Evolutionary conservation across 352 stramenopile genomes (phyloP), one percentile per base, ranked within the genome.

Genomic region (Pythium dissimile): DNA sequence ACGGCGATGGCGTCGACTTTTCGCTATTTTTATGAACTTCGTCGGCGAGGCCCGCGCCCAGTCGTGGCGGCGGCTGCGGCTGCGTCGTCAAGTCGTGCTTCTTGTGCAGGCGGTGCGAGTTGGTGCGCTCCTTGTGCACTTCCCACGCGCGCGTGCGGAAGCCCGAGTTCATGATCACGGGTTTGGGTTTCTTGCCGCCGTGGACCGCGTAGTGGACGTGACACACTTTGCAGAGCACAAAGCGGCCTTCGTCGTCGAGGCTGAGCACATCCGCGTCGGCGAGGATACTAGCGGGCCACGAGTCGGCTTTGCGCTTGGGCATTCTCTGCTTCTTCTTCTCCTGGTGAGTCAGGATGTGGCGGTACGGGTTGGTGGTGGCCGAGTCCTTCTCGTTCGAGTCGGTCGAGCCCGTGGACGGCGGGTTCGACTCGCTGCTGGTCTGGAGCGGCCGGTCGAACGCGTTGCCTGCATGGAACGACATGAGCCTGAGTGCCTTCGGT

Each of bases 81-180:
- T 48, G 50, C 3, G 38, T 18, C 15, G 12, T 24, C 21, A 23
- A 7, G 54, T 79, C 67, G 31, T 87, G 70, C 46, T 85, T 71
- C 60, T 86, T 87, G 55, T 89, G 78, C 27, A 87, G 45, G 28
- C 81, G 81, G 46, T 91, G 81, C 41, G 77, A 89, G 55, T 87
- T 91, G 24, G 81, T 91, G 41, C 81, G 81, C 45, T 88, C 77
- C 64, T 91, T 91, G 66, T 91, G 81, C 34, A 91, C 81, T 45
- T 91, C 81, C 81, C 81, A 91, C 27, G 81, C 81, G 23, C 81
- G 71, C 44, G 77, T 88, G 44, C 81, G 81, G 58, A 91, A 91
- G 45, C 84, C 81, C 21, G 81, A 88, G 68, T 91, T 91, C 79
- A 91, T 89, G 53, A 91, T 82, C 30, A 91, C 79, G 7, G 81